Percentiles rank a stretch among this genome's conserved stretches.
These are phyloP conservation scores for Cyclostephanos tholiformis DNA, from an alignment of 108 stramenopile genomes.

Conservation along the genomic window DNA sequence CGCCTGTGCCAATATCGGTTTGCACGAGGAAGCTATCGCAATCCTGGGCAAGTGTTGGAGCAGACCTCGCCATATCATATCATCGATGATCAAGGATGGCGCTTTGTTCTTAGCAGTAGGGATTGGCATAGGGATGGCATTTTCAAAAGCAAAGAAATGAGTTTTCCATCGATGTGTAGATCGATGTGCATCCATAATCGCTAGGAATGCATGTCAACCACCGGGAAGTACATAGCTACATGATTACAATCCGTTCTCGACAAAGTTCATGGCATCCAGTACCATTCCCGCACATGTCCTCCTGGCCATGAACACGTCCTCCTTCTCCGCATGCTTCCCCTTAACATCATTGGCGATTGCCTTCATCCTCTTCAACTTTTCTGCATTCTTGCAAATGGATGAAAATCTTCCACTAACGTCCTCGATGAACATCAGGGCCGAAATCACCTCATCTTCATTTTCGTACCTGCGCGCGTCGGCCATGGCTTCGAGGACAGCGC, in stretches of 20 bases:
- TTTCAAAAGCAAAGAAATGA: slow-evolving; percentile 9
- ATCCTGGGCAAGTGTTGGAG: slow-evolving; percentile 42
- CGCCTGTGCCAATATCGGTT: slow-evolving; percentile 46
- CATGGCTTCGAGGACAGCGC: slow-evolving; percentile 64
- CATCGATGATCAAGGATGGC: slow-evolving; percentile 6
- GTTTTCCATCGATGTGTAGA: not conserved
- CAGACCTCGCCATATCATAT: not conserved
- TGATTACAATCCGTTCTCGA: slow-evolving; percentile 57
- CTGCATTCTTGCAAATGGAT: slow-evolving; percentile 21
- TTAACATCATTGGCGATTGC: slow-evolving; percentile 28
- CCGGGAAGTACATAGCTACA: not conserved
- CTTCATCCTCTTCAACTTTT: slow-evolving; percentile 52
- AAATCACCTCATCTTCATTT: slow-evolving; percentile 43
- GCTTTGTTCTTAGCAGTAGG: slow-evolving; percentile 17
- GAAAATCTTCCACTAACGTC: slow-evolving; percentile 65
- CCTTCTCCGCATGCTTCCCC: slow-evolving; percentile 25
- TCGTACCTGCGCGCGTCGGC: slow-evolving; percentile 75
- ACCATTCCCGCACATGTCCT: slow-evolving; percentile 73
- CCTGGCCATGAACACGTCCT: slow-evolving; percentile 52
- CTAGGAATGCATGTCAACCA: not conserved
- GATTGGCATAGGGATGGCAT: slow-evolving; percentile 21
- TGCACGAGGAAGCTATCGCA: slow-evolving; percentile 45
- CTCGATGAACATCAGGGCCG: slow-evolving; percentile 48
- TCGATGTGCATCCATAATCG: not conserved
- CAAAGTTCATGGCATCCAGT: slow-evolving; percentile 73